phyloP scores from a whole-genome alignment of 768 basidiomycete species.

The Mycena capillaripes region DNA sequence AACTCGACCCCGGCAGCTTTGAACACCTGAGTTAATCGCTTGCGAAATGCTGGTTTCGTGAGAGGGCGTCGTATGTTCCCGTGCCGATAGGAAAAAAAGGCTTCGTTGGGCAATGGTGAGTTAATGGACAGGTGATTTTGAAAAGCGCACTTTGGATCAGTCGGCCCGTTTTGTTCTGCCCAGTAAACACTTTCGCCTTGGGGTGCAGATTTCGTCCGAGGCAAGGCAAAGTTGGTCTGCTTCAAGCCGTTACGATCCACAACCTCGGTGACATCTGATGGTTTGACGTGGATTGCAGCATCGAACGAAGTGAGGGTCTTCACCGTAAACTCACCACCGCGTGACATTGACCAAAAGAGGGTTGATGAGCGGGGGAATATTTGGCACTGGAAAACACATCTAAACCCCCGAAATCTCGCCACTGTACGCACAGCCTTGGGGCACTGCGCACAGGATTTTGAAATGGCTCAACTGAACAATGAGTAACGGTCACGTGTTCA shows the following conservation, averaged over 20 bases:
- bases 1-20: neutral
- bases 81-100: neutral
- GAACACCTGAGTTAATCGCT: neutral
- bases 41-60: constrained; percentile 7
- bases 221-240: neutral
- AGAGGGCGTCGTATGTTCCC: neutral
- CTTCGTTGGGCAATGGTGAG: neutral
- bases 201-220: neutral
- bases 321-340: neutral
- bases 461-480: too few species aligned
- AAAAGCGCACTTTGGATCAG: neutral
- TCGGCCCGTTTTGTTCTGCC: neutral
- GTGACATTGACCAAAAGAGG: too few species aligned
- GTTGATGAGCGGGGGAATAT: too few species aligned
- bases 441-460: too few species aligned
- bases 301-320: neutral
- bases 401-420: too few species aligned
- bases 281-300: neutral
- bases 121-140: neutral
- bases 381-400: too few species aligned
- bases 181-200: neutral
- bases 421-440: too few species aligned
- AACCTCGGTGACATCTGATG: neutral
- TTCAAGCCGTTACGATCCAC: neutral
- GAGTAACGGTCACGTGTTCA: too few species aligned